phyloP scores from a whole-genome alignment of 2,329 filamentous ascomycete species.

The Aureobasidium sp. region DNA sequence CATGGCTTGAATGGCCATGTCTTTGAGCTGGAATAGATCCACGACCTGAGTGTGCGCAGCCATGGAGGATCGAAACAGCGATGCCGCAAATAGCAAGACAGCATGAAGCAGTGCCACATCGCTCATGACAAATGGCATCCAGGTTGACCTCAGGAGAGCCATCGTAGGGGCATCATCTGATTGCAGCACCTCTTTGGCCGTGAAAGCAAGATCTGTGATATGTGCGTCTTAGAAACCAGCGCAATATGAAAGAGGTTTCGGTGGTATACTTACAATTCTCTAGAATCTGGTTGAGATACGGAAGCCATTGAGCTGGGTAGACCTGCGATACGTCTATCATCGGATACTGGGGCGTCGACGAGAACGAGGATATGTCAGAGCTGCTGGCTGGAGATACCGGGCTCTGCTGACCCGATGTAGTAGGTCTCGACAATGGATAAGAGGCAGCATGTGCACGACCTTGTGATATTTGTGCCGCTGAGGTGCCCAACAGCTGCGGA shows the following conservation, averaged over 20 bases:
- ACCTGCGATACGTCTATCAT: slow-evolving; percentile 18
- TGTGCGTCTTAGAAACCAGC: not conserved
- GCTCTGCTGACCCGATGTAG: not conserved
- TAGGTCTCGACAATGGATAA: slow-evolving; percentile 5
- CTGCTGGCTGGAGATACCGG: not conserved
- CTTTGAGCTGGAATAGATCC: slow-evolving; percentile 35
- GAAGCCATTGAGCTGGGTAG: slow-evolving; percentile 31
- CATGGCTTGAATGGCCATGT: slow-evolving; percentile 36
- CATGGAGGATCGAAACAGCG: slow-evolving; percentile 30
- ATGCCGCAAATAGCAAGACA: slow-evolving; percentile 34
- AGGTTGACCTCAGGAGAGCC: slow-evolving; percentile 30
- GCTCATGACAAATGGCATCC: slow-evolving; percentile 35
- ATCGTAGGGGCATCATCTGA: slow-evolving; percentile 28
- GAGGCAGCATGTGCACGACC: slow-evolving; percentile 14
- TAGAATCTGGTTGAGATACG: slow-evolving; percentile 20
- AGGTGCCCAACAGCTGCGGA: not conserved
- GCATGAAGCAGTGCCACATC: slow-evolving; percentile 33
- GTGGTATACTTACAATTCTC: slow-evolving; percentile 28
- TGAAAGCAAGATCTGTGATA: slow-evolving; percentile 26
- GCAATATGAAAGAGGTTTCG: no score
- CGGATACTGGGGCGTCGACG: slow-evolving; percentile 15
- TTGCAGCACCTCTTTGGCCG: slow-evolving; percentile 36
- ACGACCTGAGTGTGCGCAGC: slow-evolving; percentile 24
- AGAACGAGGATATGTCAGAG: not conserved
- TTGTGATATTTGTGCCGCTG: not conserved